Evolutionary conservation across 2,329 filamentous ascomycete species (phyloP).

Genomic region (Pleurostoma richardsiae): DNA sequence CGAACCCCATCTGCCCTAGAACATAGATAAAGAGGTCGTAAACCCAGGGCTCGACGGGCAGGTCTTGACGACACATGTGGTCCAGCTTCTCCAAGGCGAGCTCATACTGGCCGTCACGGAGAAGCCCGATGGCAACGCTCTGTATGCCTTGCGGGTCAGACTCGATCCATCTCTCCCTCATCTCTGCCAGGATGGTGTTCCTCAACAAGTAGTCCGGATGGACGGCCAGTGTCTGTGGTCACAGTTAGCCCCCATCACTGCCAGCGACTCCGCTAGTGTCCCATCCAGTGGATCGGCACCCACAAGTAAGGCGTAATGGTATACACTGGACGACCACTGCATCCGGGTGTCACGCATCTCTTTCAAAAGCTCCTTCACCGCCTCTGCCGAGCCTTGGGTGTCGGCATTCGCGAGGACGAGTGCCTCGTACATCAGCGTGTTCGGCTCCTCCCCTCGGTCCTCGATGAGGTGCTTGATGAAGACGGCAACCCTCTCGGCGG

Average conservation of each 20-base stretch:
- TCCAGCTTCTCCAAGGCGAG: constrained; percentile 69
- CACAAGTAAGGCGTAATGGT: constrained; percentile 36
- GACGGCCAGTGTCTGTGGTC: constrained; percentile 59
- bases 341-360: constrained; percentile 66
- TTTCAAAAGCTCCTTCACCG: constrained; percentile 57
- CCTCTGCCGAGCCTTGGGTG: constrained; percentile 60
- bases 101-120: constrained; percentile 81
- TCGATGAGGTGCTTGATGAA: constrained; percentile 55
- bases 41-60: constrained; percentile 64
- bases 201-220: constrained; percentile 83
- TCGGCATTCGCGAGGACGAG: constrained; percentile 69
- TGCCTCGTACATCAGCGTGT: constrained; percentile 63
- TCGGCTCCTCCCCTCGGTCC: constrained; percentile 48
- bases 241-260: constrained; percentile 2
- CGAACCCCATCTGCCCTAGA: constrained; percentile 65
- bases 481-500: background rate
- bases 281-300: constrained; percentile 57
- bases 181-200: constrained; percentile 63
- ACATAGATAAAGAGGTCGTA: constrained; percentile 72
- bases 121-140: constrained; percentile 64
- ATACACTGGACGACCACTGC: constrained; percentile 59
- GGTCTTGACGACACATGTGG: constrained; percentile 52
- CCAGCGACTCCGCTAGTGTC: constrained; percentile 17
- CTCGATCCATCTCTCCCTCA: constrained; percentile 68
- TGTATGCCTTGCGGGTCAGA: constrained; percentile 59